Conservation (phyloP, 148 eudicot species). For the Camellia sinensis region DNA sequence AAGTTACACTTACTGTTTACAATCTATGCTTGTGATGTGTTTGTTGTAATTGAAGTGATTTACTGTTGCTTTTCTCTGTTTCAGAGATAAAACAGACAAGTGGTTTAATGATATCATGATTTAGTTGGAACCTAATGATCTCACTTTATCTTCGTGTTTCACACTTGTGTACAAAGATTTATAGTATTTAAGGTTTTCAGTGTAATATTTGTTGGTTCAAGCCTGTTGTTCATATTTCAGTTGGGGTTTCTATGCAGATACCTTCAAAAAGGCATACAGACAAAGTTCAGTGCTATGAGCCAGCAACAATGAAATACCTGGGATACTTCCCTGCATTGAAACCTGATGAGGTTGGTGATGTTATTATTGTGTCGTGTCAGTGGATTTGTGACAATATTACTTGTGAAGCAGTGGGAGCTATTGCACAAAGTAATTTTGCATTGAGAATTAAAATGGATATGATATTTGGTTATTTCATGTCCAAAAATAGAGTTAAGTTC, state of each 20-base stretch:
- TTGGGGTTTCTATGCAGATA: conserved; percentile 45
- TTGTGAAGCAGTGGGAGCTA: not conserved
- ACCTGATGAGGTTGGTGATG: conserved; percentile 74
- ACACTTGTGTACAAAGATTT: not conserved
- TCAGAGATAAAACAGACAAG: not conserved
- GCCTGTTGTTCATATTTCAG: conserved; percentile 6
- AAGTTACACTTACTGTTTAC: not conserved
- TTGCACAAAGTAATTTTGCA: not conserved
- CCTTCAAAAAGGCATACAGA: conserved; percentile 92
- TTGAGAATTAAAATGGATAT: not conserved
- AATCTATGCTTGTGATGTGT: not conserved
- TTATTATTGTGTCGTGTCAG: not conserved
- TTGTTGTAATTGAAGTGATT: not conserved
- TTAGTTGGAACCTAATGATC: not conserved
- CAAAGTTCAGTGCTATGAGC: conserved; percentile 97
- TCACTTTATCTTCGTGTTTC: not conserved
- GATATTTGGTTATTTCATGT: not conserved
- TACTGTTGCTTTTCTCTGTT: not conserved
- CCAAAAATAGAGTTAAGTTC: not conserved
- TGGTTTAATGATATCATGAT: not conserved
- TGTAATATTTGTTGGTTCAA: not conserved
- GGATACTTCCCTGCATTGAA: conserved; percentile 80
- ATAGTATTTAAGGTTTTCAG: not conserved
- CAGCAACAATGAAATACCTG: conserved; percentile 97
- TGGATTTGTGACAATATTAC: not conserved